phyloP scores from a whole-genome alignment of 1,284 basidiomycete genomes.

The Caloboletus firmus region DNA sequence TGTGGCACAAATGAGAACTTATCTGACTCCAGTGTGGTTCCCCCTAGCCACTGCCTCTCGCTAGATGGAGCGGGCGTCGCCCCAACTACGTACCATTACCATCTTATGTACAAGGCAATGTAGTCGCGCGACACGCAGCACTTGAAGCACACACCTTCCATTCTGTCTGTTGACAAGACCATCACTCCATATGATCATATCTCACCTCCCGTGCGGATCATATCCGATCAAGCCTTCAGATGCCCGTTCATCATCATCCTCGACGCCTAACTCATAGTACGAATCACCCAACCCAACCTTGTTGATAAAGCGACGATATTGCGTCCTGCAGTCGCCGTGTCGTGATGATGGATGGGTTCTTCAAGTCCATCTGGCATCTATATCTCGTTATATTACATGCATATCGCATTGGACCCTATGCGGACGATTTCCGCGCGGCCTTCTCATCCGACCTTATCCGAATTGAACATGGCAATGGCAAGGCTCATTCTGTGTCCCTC shows the following conservation, averaged over 20 bases:
- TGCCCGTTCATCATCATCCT: neutral
- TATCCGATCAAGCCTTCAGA: slow-evolving; percentile 9
- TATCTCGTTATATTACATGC: slow-evolving; percentile 19
- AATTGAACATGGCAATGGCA: neutral
- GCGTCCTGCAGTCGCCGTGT: slow-evolving; percentile 13
- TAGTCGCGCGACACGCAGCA: slow-evolving; percentile 9
- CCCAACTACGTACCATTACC: neutral
- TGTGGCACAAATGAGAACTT: too few species aligned
- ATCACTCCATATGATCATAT: slow-evolving; percentile 11
- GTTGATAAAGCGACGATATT: slow-evolving; percentile 9
- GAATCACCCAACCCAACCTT: slow-evolving; percentile 16
- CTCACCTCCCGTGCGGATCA: slow-evolving; percentile 22
- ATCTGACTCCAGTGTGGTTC: too few species aligned
- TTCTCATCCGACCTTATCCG: slow-evolving; percentile 5
- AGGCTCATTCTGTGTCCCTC: neutral
- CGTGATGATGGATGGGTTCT: slow-evolving; percentile 8
- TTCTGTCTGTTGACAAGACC: slow-evolving; percentile 4
- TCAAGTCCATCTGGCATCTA: neutral
- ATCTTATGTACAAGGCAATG: slow-evolving; percentile 12
- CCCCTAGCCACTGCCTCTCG: neutral
- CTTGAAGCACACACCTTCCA: slow-evolving; percentile 22
- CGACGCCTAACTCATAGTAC: neutral
- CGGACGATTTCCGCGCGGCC: slow-evolving; percentile 20
- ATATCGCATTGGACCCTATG: slow-evolving; percentile 22
- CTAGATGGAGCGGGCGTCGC: neutral